These are phyloP conservation scores for Lindgomyces ingoldianus DNA, from an alignment of 495 filamentous ascomycete species.

Conservation along the genomic window DNA sequence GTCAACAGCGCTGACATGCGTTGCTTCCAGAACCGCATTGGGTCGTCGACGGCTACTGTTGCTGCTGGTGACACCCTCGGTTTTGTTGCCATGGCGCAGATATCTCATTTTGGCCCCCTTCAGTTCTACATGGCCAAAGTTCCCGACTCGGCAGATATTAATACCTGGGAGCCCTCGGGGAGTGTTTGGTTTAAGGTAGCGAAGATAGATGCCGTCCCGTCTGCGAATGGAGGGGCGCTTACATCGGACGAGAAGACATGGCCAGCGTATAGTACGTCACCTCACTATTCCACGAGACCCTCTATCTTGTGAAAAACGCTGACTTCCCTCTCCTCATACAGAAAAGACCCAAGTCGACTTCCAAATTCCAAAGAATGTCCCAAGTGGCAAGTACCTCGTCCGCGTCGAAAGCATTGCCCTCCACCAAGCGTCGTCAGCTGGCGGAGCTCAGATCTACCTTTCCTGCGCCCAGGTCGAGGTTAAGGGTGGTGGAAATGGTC, in stretches of 20 bases:
- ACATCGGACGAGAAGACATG: slow-evolving; percentile 20
- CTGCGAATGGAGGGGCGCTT: background rate
- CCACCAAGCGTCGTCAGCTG: slow-evolving; percentile 42
- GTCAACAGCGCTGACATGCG: slow-evolving; percentile 29
- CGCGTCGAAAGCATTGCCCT: slow-evolving; percentile 62
- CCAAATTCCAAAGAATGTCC: slow-evolving; percentile 57
- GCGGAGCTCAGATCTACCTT: slow-evolving; percentile 41
- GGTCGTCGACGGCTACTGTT: slow-evolving; percentile 20
- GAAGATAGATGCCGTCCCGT: slow-evolving; percentile 19
- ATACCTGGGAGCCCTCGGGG: slow-evolving; percentile 31
- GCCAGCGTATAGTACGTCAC: slow-evolving; percentile 28
- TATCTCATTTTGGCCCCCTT: slow-evolving; percentile 27
- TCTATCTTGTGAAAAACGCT: background rate
- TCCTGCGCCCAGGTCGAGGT: slow-evolving; percentile 38
- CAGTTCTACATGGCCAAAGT: slow-evolving; percentile 35
- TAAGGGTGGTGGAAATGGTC: slow-evolving; percentile 32
- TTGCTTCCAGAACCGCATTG: slow-evolving; percentile 26
- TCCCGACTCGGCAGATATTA: slow-evolving; percentile 21
- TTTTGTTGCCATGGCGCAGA: slow-evolving; percentile 18
- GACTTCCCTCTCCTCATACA: background rate
- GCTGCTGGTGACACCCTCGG: slow-evolving; percentile 25
- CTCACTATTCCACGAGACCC: background rate
- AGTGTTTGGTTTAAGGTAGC: slow-evolving; percentile 33
- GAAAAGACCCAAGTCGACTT: slow-evolving; percentile 33
- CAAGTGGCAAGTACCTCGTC: slow-evolving; percentile 61